Evolutionary conservation across 257 asterid genomes (phyloP), one percentile per base, ranked within the genome.

Genomic region (Paulownia fortunei): DNA sequence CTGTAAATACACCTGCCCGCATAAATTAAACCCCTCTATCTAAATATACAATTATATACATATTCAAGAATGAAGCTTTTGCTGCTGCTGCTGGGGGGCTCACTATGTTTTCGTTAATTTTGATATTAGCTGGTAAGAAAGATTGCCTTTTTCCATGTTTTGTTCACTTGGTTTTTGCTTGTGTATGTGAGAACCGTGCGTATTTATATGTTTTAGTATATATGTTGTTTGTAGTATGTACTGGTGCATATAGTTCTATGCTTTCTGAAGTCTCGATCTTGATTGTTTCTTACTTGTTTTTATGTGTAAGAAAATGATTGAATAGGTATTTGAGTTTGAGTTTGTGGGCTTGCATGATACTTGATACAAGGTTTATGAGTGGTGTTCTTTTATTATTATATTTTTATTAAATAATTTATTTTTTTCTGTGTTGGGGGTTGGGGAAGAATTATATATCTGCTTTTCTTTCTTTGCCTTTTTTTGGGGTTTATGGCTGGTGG

Each of bases 271-370:
- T 49, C 75, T 81, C 68, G 76, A 79, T 82, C 74, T 84, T 84
- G 67, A 60, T 72, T 78, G 79, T n/a, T 58, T 70, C 51, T 16
- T 18, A n/a, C n/a, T n/a, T n/a, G n/a, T n/a, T n/a, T n/a, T n/a
- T n/a, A n/a, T n/a, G n/a, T n/a, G n/a, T n/a, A n/a, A n/a, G n/a
- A n/a, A n/a, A n/a, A n/a, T n/a, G n/a, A n/a, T n/a, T n/a, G n/a
- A n/a, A n/a, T n/a, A 18, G 80, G 34, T 72, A 1, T 71, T 37
- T 81, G 83, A 73, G 66, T 66, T 76, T 75, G 80, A 44, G 49
- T 37, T 75, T 75, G 68, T 66, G 58, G 76, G 82, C 85, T 79
- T 84, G 90, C 86, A 79, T 55, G 75, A 23, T n/a, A n/a, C n/a
- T n/a, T n/a, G n/a, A n/a, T 54, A 46, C 26, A 73, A 46, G 75